phyloP scores from a whole-genome alignment of 345 rosid species.

The Arabidopsis suecica region DNA sequence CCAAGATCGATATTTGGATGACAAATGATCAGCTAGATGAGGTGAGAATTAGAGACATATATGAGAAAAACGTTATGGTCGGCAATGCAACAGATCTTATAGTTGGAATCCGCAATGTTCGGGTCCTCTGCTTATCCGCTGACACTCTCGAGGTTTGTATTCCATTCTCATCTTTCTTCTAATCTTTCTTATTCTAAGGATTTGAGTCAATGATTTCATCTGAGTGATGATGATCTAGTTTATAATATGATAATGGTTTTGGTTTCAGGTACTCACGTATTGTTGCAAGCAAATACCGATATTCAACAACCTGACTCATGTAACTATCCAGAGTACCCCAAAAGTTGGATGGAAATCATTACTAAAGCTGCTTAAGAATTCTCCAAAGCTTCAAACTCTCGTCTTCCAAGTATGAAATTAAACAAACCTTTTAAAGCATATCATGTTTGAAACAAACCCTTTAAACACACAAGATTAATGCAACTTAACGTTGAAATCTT shows the following conservation, averaged over 20 bases:
- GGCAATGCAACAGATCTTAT: conserved; percentile 14
- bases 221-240: background rate
- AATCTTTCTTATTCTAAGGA: background rate
- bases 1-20: conserved; percentile 14
- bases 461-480: background rate
- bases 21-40: background rate
- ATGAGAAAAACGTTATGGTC: background rate
- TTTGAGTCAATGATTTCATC: background rate
- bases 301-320: conserved; percentile 8
- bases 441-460: background rate
- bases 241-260: conserved; percentile 1
- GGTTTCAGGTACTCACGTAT: conserved; percentile 22
- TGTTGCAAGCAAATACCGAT: conserved; percentile 4
- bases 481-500: background rate
- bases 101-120: background rate
- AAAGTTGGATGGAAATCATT: conserved; percentile 16
- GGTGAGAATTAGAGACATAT: background rate
- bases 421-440: background rate
- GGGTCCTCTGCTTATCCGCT: conserved; percentile 3
- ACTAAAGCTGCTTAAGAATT: conserved; percentile 6
- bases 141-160: conserved; percentile 4
- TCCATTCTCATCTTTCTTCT: background rate
- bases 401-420: background rate
- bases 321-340: conserved; percentile 9
- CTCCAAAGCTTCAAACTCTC: conserved; percentile 9